These are phyloP conservation scores for Pistacia integerrima DNA, from an alignment of 345 rosid species.

Conservation along the genomic window DNA sequence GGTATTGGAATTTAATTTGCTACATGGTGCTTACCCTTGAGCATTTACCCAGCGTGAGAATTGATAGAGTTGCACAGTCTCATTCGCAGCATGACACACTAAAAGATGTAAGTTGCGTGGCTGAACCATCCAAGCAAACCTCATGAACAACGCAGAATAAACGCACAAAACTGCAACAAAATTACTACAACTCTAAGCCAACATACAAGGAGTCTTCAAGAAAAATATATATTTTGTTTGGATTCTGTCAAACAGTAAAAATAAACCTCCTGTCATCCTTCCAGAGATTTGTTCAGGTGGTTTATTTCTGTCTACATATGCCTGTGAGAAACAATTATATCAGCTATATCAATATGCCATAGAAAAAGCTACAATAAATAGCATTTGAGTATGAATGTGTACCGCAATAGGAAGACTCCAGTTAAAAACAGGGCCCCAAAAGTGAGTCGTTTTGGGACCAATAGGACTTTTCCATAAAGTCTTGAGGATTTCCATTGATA, in stretches of 20 bases:
- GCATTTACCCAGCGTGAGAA: constrained; percentile 41
- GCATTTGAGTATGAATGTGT: neutral
- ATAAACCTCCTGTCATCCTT: constrained; percentile 37
- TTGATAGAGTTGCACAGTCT: constrained; percentile 55
- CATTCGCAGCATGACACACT: constrained; percentile 48
- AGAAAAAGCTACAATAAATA: neutral
- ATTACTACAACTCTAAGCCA: neutral
- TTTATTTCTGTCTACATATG: constrained; percentile 33
- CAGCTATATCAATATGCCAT: neutral
- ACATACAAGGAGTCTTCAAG: neutral
- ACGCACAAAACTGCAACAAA: constrained; percentile 45
- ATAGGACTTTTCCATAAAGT: constrained; percentile 45
- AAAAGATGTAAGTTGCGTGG: constrained; percentile 55
- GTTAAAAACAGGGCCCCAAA: constrained; percentile 54
- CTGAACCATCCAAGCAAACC: constrained; percentile 59
- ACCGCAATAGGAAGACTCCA: constrained; percentile 53
- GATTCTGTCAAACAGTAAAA: neutral
- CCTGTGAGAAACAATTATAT: constrained; percentile 13
- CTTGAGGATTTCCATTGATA: constrained; percentile 18
- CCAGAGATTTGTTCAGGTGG: constrained; percentile 43
- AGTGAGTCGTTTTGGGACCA: constrained; percentile 62
- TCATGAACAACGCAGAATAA: constrained; percentile 55
- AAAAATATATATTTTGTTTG: neutral
- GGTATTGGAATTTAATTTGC: neutral
- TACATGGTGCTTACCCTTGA: constrained; percentile 12